A percentile compares a stretch with the other conserved stretches of the same genome.
These are phyloP conservation scores for Ustilago cynodontis DNA, from an alignment of 1,284 basidiomycete species.

Conservation along the genomic window DNA sequence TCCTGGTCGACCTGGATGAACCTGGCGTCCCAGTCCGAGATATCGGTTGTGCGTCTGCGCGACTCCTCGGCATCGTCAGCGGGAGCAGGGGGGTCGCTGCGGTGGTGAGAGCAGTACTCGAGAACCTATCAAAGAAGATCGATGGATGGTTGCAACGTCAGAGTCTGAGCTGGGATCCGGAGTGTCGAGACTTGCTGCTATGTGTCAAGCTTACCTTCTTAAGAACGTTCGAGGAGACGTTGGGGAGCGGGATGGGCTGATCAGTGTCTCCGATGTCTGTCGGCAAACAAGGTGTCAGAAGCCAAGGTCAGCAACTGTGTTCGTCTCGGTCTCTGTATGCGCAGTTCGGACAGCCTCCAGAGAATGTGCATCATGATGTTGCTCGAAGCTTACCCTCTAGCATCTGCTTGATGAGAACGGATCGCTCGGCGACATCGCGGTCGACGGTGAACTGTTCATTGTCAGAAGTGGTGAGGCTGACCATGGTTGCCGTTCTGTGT, in stretches of 20 bases:
- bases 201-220: constrained; percentile 82
- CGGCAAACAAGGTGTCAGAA: neutral
- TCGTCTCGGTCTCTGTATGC: neutral
- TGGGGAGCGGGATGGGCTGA: constrained; percentile 93
- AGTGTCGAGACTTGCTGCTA: neutral
- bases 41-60: constrained; percentile 96
- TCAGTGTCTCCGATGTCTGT: constrained; percentile 69
- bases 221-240: constrained; percentile 94
- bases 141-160: neutral
- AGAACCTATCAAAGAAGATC: constrained; percentile 78
- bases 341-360: neutral
- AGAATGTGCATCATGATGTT: neutral
- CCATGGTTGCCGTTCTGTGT: constrained; percentile 40
- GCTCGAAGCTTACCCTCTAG: constrained; percentile 82
- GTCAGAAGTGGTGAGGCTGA: constrained; percentile 78
- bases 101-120: constrained; percentile 99
- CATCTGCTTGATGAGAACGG: constrained; percentile 99
- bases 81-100: constrained; percentile 92
- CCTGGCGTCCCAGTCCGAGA: constrained; percentile 99
- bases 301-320: neutral
- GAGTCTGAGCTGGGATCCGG: neutral
- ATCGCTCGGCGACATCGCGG: constrained; percentile 93
- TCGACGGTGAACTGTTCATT: constrained; percentile 95
- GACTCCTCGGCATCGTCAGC: constrained; percentile 83
- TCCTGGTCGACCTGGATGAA: constrained; percentile 94